A percentile compares a stretch with the other conserved stretches of the same genome.
These are phyloP conservation scores for Globisporangium megalacanthum DNA, from an alignment of 352 stramenopile genomes.

Conservation along the genomic window DNA sequence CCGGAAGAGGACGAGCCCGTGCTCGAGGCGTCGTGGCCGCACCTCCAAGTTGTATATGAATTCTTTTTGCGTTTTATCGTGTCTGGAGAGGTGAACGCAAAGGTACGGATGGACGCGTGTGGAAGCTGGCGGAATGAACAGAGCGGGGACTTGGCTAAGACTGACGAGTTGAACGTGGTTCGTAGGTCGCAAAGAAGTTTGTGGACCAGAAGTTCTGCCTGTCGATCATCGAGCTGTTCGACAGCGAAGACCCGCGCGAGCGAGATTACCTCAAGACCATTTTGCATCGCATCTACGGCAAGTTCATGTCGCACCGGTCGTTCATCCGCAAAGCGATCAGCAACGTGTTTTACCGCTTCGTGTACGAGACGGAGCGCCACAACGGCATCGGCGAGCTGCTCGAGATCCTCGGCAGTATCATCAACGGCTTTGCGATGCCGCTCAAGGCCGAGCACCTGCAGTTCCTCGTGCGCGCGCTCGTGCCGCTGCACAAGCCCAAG, in stretches of 20 bases:
- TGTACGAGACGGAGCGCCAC: slow-evolving; percentile 96
- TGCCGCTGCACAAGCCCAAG: slow-evolving; percentile 98
- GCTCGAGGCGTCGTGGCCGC: slow-evolving; percentile 95
- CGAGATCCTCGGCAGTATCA: slow-evolving; percentile 98
- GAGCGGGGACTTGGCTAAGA: too few species aligned
- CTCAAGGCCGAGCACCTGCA: slow-evolving; percentile 97
- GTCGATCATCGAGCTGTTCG: slow-evolving; percentile 58
- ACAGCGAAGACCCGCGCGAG: slow-evolving; percentile 96
- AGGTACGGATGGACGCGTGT: slow-evolving; percentile 26
- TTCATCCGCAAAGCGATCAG: slow-evolving; percentile 98
- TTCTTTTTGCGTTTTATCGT: slow-evolving; percentile 99
- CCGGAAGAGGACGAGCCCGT: slow-evolving; percentile 98
- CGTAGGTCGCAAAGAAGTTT: slow-evolving; percentile 93
- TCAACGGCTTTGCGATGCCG: slow-evolving; percentile 99
- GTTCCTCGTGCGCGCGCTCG: slow-evolving; percentile 93
- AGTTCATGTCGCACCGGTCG: slow-evolving; percentile 98
- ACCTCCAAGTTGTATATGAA: slow-evolving; percentile 98
- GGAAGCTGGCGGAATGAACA: too few species aligned
- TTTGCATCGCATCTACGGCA: slow-evolving; percentile 98
- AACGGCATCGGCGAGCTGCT: slow-evolving; percentile 97
- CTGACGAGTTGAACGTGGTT: neutral
- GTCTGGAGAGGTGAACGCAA: slow-evolving; percentile 96
- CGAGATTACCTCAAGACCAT: slow-evolving; percentile 99
- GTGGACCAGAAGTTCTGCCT: slow-evolving; percentile 91
- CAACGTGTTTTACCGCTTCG: slow-evolving; percentile 98